phyloP scores from a whole-genome alignment of 306 rosid genomes.

The Rosa persica region DNA sequence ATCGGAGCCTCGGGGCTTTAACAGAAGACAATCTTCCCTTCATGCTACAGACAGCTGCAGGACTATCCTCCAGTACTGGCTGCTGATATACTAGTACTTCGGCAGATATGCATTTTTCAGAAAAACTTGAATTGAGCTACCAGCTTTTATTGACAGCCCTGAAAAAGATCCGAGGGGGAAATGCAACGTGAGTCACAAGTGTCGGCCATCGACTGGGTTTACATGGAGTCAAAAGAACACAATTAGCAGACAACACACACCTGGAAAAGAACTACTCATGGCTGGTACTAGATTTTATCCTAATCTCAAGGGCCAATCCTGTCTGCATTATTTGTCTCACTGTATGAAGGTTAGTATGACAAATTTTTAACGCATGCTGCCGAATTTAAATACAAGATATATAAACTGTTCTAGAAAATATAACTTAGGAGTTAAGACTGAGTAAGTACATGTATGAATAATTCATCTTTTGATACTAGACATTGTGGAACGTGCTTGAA shows the following conservation, averaged over 20 bases:
- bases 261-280: not conserved
- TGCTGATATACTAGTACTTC: not conserved
- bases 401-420: not conserved
- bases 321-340: conserved; percentile 33
- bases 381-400: not conserved
- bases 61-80: not conserved
- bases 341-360: not conserved
- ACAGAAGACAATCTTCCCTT: conserved; percentile 28
- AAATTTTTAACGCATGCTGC: not conserved
- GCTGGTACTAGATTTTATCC: conserved; percentile 22
- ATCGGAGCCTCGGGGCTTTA: conserved; percentile 25
- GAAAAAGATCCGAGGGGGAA: not conserved
- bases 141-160: not conserved
- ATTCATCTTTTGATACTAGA: not conserved
- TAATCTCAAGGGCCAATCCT: conserved; percentile 33
- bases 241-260: conserved; percentile 34
- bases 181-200: conserved; percentile 23
- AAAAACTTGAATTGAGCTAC: not conserved
- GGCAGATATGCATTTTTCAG: not conserved
- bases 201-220: conserved; percentile 27
- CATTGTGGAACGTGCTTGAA: conserved; percentile 49
- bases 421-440: not conserved
- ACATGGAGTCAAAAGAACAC: conserved; percentile 16
- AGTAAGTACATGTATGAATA: not conserved
- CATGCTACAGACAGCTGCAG: conserved; percentile 22